Evolutionary conservation across 176 grass and related monocot genomes (phyloP), one percentile per base, ranked within the genome.

Genomic region (Puccinellia tenuiflora): DNA sequence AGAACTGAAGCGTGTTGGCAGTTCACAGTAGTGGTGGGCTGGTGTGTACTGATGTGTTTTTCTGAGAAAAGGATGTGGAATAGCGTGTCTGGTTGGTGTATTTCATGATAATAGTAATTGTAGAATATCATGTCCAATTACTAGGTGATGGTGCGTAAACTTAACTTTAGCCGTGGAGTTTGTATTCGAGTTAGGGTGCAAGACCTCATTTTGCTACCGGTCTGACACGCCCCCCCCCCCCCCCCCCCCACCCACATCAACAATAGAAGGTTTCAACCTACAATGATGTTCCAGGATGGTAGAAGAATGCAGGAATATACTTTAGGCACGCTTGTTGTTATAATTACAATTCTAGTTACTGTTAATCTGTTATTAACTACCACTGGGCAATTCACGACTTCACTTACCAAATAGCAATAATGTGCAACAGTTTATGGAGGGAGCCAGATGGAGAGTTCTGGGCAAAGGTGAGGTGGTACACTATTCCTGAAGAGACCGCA

Each of bases 401-500:
- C 72, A 75, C 66, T 75, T 60, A 81, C 37, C 38, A 21, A 63
- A 18, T 28, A 47, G 40, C 24, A 18, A 47, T 73, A 17, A 35
- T 52, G 5, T 35, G 26, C 7, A 69, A 85, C 90, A 96, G 92
- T 75, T 84, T 98, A 77, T 83, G 92, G 90, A 98, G 83, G 83
- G 92, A 95, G 53, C 74, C 76, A 37, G 85, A 98, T 87, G 88
- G 96, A 37, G 86, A 54, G 8, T 85, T 93, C 65, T 90, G 90
- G 88, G 71, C 90, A 60, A 98, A 81, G 82, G 92, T 91, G 59
- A 89, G 88, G 31, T 98, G 96, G 96, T 95, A 93, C 59, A 90
- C 81, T 54, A 98, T 91, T 53, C 96, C 96, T 13, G 92, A 98
- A 93, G 96, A 98, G 85, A 98, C 96, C 53, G 80, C 89, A 77